Base-by-base conservation (phyloP, 495 filamentous ascomycete genomes). In the Friedmanniomyces endolithicus region DNA sequence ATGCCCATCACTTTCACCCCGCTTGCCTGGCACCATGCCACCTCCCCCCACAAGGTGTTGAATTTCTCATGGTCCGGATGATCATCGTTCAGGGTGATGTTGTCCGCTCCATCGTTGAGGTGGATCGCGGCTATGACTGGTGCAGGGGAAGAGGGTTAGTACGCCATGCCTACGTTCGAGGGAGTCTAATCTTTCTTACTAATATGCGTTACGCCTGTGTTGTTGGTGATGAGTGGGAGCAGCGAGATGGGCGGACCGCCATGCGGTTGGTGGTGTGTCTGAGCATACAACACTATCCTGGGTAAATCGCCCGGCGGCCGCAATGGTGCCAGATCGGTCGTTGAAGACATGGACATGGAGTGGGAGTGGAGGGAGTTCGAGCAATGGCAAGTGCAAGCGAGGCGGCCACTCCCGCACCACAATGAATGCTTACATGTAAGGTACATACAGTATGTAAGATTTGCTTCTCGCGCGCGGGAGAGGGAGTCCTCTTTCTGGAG, bases 31-130 rank as follows among this genome's bases (percentile, higher is more conserved):
- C 74, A 62, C 62, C 68, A 66, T 52, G 57, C 54, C 25, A 71
- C 65, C 51, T 75, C 72, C 19, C 52, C 46, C 71, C 71, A 75
- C 11, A 72, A 62, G 9, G 52, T 52, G 29, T 63, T 51, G 46
- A 61, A 72, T 25, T 60, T 59, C 7, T 56, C 33, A 17, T 64
- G 58, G 23, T 66, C 59, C 6, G 65, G 64, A 2, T 50, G 60
- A 53, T 73, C 59, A 55, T 74, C 70, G 61, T 75, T 75, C 37
- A 75, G 61, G 9, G 68, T 69, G 56, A 75, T 70, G 49, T 70
- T 60, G 19, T 65, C 69, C 2, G 72, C 70, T 12, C 52, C 61
- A 12, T 69, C 66, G 52, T 73, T 71, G n/a, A 75, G 55, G 53
- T 75, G 72, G 23, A 74, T 60, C 2, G 72, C 70, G 11, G 72